A percentile compares a stretch with the other conserved stretches of the same genome.
Evolutionary conservation across 345 rosid species (phyloP).

Genomic region (Raphanus sativus): DNA sequence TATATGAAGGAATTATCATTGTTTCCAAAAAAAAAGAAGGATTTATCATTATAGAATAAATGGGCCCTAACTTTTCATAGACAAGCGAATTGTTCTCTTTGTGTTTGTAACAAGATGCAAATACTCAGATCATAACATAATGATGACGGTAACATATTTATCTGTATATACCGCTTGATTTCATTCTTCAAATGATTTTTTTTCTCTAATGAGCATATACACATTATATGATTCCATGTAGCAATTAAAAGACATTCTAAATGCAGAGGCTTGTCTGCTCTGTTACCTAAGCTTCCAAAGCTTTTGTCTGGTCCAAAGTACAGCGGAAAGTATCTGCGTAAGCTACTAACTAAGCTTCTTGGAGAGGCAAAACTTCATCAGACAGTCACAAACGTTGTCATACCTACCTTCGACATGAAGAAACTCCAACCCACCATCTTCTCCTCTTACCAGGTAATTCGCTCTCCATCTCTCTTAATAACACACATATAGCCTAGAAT

Average conservation of each 20-base stretch:
- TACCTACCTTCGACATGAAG: conserved; percentile 73
- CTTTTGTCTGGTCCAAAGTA: conserved; percentile 64
- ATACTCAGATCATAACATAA: background rate
- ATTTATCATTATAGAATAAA: background rate
- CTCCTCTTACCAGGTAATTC: conserved; percentile 56
- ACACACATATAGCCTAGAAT: background rate
- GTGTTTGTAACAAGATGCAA: background rate
- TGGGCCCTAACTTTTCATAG: background rate
- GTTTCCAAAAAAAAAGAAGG: background rate
- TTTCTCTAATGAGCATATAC: background rate
- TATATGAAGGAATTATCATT: background rate
- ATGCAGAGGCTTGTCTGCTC: conserved; percentile 43
- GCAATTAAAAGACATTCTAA: background rate
- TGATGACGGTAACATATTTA: background rate
- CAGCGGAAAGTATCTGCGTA: conserved; percentile 56
- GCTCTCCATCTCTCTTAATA: background rate
- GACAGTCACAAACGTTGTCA: conserved; percentile 59
- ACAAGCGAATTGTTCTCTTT: background rate
- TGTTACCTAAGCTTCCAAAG: conserved; percentile 42
- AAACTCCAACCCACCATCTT: conserved; percentile 66
- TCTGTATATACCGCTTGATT: background rate
- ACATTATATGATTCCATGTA: background rate
- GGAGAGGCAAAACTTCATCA: conserved; percentile 52
- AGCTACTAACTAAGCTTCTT: conserved; percentile 34
- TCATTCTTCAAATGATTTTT: background rate